phyloP scores from a whole-genome alignment of 2,329 filamentous ascomycete species.

The Decorospora gaudefroyi region DNA sequence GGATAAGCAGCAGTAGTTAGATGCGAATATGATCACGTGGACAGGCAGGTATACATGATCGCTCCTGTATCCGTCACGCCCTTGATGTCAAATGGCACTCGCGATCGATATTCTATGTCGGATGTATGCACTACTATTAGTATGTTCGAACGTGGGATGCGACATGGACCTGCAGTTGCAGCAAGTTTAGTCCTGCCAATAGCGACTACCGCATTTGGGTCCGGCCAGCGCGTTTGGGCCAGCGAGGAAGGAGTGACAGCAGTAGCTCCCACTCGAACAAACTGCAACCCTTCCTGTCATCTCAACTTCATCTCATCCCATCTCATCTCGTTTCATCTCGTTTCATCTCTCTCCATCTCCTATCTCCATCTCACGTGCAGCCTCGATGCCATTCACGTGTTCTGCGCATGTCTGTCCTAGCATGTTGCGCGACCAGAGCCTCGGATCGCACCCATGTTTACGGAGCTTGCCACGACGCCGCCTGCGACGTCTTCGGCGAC shows the following conservation, averaged over 20 bases:
- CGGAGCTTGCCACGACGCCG: conserved; percentile 8
- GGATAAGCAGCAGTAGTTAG: too few species aligned
- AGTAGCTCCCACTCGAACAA: neutral
- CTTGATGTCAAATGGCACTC: neutral
- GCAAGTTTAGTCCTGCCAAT: too few species aligned
- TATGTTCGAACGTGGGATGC: too few species aligned
- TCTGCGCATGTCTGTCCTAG: too few species aligned
- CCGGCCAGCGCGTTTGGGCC: conserved; percentile 9
- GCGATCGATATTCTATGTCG: too few species aligned
- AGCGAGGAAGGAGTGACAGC: neutral
- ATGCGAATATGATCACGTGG: too few species aligned
- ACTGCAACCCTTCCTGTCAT: neutral
- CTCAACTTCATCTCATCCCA: neutral
- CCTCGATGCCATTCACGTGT: neutral
- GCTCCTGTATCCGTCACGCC: neutral
- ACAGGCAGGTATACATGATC: too few species aligned
- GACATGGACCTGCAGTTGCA: too few species aligned
- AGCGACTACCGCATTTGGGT: conserved; percentile 8
- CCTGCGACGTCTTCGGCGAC: conserved; percentile 15
- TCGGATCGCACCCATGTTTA: conserved; percentile 14
- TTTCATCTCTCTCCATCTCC: neutral
- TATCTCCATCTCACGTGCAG: conserved; percentile 2
- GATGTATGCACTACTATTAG: too few species aligned
- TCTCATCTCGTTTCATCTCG: too few species aligned
- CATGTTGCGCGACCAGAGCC: conserved; percentile 10